Evolutionary conservation across 1,139 yeast genomes (phyloP), one percentile per base, ranked within the genome.

Genomic region (Pichia sp.): DNA sequence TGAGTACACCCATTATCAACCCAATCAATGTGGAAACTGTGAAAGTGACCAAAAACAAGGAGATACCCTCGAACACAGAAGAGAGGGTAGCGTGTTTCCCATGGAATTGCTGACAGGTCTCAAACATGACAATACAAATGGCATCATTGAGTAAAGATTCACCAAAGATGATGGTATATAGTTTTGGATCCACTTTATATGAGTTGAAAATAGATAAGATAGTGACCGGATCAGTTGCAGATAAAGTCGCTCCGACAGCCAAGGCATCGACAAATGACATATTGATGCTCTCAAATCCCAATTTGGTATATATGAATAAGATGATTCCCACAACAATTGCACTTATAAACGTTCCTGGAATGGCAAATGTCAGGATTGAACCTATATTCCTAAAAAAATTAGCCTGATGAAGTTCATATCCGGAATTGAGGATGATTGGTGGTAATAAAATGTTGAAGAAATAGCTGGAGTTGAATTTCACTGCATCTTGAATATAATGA

Each of bases 221-320:
- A 1, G 99, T 93, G 24, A 93, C 97, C 0, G 99, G 99, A 58
- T 93, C 99, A 1, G 99, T 93, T 17, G 99, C 99, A 0, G 96
- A 85, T 33, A 93, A 69, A 0, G 98, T 88, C 3, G 99, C 98
- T 11, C 98, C 99, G 10, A 93, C 95, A 0, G 96, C 91, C 41
- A 93, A 69, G 0, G 98, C 96, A 58, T 91, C 97, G 19, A 91
- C 95, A 61, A 91, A 87, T 38, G 95, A 91, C 41, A 93, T 75
- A 44, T 79, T 66, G 35, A 91, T 75, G 22, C 91, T 85, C 57
- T 93, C 99, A 30, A 93, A 60, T 0, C 98, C 98, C 47, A 91
- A 60, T 4, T 86, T 74, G 0, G 98, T 86, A 94, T 97, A 93
- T 14, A 88, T 64, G 55, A 77, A 93, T 38, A 91, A 61, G 26